A percentile compares a stretch with the other conserved stretches of the same genome.
phyloP scores from a whole-genome alignment of 345 rosid species.

The Eucalyptus camaldulensis region DNA sequence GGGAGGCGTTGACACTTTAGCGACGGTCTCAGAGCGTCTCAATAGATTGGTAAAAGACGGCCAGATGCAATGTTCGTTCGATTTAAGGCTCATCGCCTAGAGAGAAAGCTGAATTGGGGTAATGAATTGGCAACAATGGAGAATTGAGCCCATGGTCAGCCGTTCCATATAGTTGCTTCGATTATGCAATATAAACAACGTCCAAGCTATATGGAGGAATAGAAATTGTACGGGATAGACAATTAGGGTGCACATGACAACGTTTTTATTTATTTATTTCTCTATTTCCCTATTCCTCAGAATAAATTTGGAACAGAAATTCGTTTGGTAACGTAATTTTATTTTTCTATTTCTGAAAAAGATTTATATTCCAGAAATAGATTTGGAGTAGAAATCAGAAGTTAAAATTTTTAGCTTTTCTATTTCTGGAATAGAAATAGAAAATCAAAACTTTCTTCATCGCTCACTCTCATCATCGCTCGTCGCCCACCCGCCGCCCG shows the following conservation, averaged over 20 bases:
- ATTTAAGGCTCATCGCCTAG: not conserved
- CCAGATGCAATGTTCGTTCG: not conserved
- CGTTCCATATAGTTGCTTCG: not conserved
- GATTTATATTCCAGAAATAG: no score
- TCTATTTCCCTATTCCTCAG: no score
- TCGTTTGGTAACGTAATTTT: rapidly evolving
- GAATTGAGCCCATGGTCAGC: not conserved
- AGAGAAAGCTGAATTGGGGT: not conserved
- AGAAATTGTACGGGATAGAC: not conserved
- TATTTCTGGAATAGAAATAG: no score
- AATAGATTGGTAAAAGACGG: not conserved
- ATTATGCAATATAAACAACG: not conserved
- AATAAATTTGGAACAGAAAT: no score
- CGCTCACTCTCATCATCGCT: rapidly evolving
- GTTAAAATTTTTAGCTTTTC: no score
- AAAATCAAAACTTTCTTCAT: no score
- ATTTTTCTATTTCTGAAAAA: no score
- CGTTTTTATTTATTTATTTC: no score
- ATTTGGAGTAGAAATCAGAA: no score
- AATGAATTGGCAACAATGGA: not conserved
- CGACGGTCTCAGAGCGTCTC: not conserved
- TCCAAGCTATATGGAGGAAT: not conserved
- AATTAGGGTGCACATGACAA: not conserved
- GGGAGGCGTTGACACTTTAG: not conserved
- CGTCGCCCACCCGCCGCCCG: rapidly evolving